A percentile compares a stretch with the other conserved stretches of the same genome.
Evolutionary conservation across 345 rosid genomes (phyloP).

Genomic region (Raphanus raphanistrum): DNA sequence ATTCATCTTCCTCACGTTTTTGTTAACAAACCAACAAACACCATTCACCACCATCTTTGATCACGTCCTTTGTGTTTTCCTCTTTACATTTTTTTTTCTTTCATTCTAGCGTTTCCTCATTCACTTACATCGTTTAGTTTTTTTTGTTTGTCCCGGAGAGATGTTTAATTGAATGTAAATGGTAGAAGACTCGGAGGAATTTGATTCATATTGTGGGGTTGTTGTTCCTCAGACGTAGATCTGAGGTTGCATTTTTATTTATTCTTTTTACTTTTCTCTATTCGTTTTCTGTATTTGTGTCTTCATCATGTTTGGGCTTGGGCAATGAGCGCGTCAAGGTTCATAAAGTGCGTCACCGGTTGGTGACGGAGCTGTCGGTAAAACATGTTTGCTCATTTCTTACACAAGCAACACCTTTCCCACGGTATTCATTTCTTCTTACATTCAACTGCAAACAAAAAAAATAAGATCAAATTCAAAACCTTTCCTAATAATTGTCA

Average conservation of each 20-base stretch:
- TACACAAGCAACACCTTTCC: conserved; percentile 41
- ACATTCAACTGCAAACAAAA: too few relatives aligned
- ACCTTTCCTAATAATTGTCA: too few relatives aligned
- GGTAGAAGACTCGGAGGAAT: conserved; percentile 1
- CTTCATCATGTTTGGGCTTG: background rate
- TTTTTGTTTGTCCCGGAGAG: background rate
- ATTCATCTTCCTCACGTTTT: conserved; percentile 32
- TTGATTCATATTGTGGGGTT: background rate
- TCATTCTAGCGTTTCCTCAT: background rate
- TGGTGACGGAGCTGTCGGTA: conserved; percentile 44
- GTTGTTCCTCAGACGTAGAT: conserved; percentile 36
- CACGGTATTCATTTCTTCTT: conserved; percentile 17
- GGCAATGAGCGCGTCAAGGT: conserved; percentile 40
- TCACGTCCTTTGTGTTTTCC: background rate
- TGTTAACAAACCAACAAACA: background rate
- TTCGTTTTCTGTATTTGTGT: background rate
- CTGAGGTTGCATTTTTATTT: conserved; percentile 27
- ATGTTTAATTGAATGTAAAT: background rate
- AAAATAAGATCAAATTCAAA: too few relatives aligned
- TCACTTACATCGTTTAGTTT: background rate
- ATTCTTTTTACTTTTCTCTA: background rate
- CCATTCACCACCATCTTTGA: background rate
- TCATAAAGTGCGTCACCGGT: conserved; percentile 43
- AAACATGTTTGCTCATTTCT: conserved; percentile 38
- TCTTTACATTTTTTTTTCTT: background rate